Evolutionary conservation across 495 filamentous ascomycete genomes (phyloP), one percentile per base, ranked within the genome.

Genomic region (Aspergillus asperescens): DNA sequence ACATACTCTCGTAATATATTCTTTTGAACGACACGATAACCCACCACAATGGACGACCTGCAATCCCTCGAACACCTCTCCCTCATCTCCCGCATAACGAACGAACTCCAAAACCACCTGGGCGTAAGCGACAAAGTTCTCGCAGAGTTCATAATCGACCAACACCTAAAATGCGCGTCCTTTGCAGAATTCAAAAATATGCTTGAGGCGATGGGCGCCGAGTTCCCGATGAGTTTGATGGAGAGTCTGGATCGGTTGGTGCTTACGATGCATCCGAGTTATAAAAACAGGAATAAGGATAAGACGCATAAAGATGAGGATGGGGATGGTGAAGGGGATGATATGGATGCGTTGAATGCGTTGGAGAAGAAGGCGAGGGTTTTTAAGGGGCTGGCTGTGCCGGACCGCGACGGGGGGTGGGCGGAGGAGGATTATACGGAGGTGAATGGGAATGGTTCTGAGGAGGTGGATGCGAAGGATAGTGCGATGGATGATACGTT

Each of bases 401-500:
- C 94, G 25, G 90, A 98, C 67, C 83, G 81, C 62, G 83, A 85
- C 45, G 73, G 80, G 20, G 60, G 66, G 15, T 86, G 79, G 81
- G 64, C 71, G 13, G 75, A 80, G 20, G 75, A 81, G 15, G 72
- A 35, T 12, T 35, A 35, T 35, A 35, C n/a, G 32, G 32, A 35
- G 5, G 32, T 35, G 7, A 67, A 70, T 29, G 57, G 40, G 7
- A 54, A 54, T 1, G 64, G 42, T 44, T 61, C 47, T 12, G 53
- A 64, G 20, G 68, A 77, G 12, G 61, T 60, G 28, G 64, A 71
- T 22, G 63, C 10, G 27, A 22, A 70, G 52, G 63, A 60, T 12
- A 83, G 83, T 62, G 85, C 83, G 23, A 88, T 96, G 67, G 93
- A 97, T 62, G 94, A 99, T 68, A 95, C 93, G 6, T 83, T 99